Evolutionary conservation across 2,329 filamentous ascomycete genomes (phyloP).

Genomic region (Trichophyton benhamiae): DNA sequence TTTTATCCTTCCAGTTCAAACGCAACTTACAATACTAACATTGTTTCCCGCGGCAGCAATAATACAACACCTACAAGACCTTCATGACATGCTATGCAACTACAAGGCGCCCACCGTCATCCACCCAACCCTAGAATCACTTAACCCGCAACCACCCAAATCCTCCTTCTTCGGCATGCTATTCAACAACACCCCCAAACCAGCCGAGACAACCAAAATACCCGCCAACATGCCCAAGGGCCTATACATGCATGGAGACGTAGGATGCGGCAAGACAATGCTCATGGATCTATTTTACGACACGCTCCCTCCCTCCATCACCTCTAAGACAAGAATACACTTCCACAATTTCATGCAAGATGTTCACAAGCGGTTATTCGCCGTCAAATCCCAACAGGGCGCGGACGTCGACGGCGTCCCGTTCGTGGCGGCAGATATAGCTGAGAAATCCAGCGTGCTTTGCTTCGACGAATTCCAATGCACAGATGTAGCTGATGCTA

Average conservation of each 20-base stretch:
- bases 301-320: slow-evolving; percentile 68
- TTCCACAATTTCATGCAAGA: slow-evolving; percentile 99
- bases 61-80: slow-evolving; percentile 75
- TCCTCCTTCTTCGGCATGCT: slow-evolving; percentile 41
- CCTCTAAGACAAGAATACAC: slow-evolving; percentile 80
- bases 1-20: no score
- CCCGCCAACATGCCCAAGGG: slow-evolving; percentile 70
- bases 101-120: slow-evolving; percentile 65
- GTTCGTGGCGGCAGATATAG: slow-evolving; percentile 89
- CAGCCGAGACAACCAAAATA: slow-evolving; percentile 36
- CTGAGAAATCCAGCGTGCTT: slow-evolving; percentile 67
- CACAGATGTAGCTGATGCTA: slow-evolving; percentile 94
- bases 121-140: slow-evolving; percentile 63
- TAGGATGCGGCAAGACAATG: slow-evolving; percentile 98
- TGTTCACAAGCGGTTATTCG: slow-evolving; percentile 80
- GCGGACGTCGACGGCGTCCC: slow-evolving; percentile 83
- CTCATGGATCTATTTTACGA: slow-evolving; percentile 98
- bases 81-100: slow-evolving; percentile 66
- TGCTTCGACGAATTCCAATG: slow-evolving; percentile 99
- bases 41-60: slow-evolving; percentile 47
- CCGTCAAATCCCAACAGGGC: slow-evolving; percentile 77
- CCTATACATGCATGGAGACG: slow-evolving; percentile 89
- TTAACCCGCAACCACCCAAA: slow-evolving; percentile 34
- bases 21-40: not conserved
- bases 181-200: slow-evolving; percentile 28